Evolutionary conservation across 1,139 yeast genomes (phyloP).

Genomic region (Hemisphaericaspora xylofermentans): DNA sequence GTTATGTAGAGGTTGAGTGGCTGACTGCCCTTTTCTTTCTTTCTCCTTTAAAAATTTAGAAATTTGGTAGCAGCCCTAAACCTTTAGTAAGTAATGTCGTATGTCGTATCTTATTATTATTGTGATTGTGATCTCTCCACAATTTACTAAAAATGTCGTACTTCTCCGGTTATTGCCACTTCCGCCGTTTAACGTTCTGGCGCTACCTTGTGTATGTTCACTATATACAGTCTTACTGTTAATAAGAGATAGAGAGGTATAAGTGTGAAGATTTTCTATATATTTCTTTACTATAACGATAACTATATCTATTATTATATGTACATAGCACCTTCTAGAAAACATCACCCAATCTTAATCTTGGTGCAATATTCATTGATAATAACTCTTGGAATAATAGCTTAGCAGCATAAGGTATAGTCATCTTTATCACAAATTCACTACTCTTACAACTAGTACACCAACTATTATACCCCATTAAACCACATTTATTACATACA

Average conservation of each 20-base stretch:
- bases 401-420: constrained; percentile 97
- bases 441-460: constrained; percentile 92
- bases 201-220: too few relatives aligned
- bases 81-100: not conserved
- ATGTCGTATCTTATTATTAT: not conserved
- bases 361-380: constrained; percentile 97
- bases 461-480: constrained; percentile 98
- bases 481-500: constrained; percentile 92
- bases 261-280: too few relatives aligned
- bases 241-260: too few relatives aligned
- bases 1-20: not conserved
- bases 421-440: constrained; percentile 86
- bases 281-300: too few relatives aligned
- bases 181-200: too few relatives aligned
- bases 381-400: constrained; percentile 91
- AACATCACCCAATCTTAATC: constrained; percentile 85
- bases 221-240: too few relatives aligned
- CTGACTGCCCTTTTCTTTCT: not conserved
- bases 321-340: constrained; percentile 34
- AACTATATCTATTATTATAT: too few relatives aligned
- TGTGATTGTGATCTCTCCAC: too few relatives aligned
- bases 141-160: too few relatives aligned
- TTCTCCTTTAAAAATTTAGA: not conserved
- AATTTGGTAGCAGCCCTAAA: not conserved
- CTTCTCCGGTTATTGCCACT: too few relatives aligned